Base-by-base conservation (phyloP, 352 stramenopile genomes). In the Pythium scleroteichum region DNA sequence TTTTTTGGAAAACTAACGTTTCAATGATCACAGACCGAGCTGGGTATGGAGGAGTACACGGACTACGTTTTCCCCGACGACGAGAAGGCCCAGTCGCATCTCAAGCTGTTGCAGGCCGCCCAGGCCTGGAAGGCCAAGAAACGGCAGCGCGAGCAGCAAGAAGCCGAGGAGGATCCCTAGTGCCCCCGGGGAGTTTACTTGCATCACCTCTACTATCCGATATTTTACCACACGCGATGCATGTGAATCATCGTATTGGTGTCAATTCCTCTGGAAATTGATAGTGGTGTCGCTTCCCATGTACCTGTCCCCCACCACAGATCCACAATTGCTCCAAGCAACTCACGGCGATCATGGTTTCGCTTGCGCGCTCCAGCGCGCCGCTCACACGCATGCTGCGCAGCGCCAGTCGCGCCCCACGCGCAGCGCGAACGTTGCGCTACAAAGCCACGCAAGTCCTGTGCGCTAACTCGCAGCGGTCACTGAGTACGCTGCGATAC, bases 41-140 rank as follows among this genome's bases (percentile, higher is more conserved):
- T 86, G 85, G 96, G 84, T 3, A 85, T 94, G 82, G 97, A 99
- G 75, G 97, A 99, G 68, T 99, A 99, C 84, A 98, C 96, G 53
- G 97, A 99, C 69, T 99, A 99, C 71, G 84, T 98, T 52, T 99
- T 99, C 83, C 97, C 97, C 5, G 97, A 99, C 72, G 97, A 99
- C 69, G 85, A 98, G 62, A 89, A 97, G 68, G 89, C 92, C 3
- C 90, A 92, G 50, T 88, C 90, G 32, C 97, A 98, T 76, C 87
- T 98, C 70, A 99, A 99, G 68, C 88, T 99, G 68, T 79, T 99
- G 51, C 92, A 99, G 72, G 97, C 97, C 57, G 96, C 97, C 29
- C 92, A 97, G 53, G 93, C 97, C 59, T 99, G 97, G 97, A 99
- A 99, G 74, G 78, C 96, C 56, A 89, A 88, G 68, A 90, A 90